Conservation (phyloP, 2,329 filamentous ascomycete genomes). For the Colletotrichum sp. region DNA sequence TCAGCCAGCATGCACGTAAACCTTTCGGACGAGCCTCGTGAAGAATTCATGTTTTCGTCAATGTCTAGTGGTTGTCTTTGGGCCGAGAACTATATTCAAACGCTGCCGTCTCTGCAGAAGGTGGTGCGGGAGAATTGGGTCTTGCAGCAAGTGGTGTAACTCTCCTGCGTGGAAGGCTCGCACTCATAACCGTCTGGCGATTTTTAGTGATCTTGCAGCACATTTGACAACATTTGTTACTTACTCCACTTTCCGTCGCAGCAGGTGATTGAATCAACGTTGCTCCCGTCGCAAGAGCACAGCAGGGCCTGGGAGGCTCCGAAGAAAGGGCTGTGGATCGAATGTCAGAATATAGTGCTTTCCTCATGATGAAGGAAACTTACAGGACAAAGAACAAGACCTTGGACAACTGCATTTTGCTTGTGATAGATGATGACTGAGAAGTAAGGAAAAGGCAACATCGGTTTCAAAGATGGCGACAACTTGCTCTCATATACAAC, state of each 20-base stretch:
- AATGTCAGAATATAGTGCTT: neutral
- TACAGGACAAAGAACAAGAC: neutral
- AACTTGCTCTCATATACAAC: neutral
- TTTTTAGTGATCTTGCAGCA: neutral
- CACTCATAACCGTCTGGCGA: neutral
- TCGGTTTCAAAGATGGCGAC: neutral
- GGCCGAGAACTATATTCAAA: neutral
- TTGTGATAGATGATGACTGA: neutral
- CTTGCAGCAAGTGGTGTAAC: neutral
- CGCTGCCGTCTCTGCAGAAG: neutral
- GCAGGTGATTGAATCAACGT: neutral
- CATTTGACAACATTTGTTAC: neutral
- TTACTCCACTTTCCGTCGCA: neutral
- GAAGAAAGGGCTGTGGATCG: neutral
- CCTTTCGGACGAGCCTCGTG: fast-evolving
- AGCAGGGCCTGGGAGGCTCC: neutral
- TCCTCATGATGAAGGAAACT: neutral
- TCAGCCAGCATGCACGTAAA: neutral
- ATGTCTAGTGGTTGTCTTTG: neutral
- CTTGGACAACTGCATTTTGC: neutral
- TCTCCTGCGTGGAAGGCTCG: neutral
- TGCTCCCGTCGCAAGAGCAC: neutral
- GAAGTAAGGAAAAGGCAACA: neutral
- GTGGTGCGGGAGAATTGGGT: neutral
- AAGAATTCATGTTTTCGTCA: fast-evolving